Evolutionary conservation across 257 asterid species (phyloP), one percentile per base, ranked within the genome.

Genomic region (Leonotis leonurus): DNA sequence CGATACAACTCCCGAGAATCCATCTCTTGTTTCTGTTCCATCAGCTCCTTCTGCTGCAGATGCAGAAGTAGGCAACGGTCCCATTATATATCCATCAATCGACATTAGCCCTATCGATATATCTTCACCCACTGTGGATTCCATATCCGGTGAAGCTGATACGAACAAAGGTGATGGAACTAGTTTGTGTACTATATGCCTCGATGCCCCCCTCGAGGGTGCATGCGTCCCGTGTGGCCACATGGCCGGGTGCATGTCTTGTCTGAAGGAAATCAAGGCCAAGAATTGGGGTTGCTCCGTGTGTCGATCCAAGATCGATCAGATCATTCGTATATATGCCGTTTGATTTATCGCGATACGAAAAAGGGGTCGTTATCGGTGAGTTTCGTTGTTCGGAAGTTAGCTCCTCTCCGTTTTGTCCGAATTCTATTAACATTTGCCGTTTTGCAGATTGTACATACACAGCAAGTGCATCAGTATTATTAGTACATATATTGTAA

Each of bases 181-280:
- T n/a, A n/a, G 59, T 33, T 68, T 93, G 45, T 90, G 98, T 73
- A 76, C 86, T 1, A 83, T 88, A 71, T 90, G 98, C 68, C 77
- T 90, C 51, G 96, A 90, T 32, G 87, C 89, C 24, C 85, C 95
- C 0, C 72, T 83, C 5, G 94, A 88, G 80, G 98, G 96, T 39
- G 98, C 95, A 66, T 90, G 98, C 55, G 53, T 90, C 43, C 98
- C 98, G 1, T 90, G 98, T 61, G 98, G 98, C 7, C 98, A 90
- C 77, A 73, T 90, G 95, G 95, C 86, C 1, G 98, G 98, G 22
- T 88, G 98, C 85, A 85, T 88, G 96, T 62, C 84, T 3, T 90
- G 98, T 72, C 72, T 90, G 79, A 84, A 65, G 13, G 98, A 88
- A 62, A 69, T 88, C 37, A 82, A 81, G 70, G 84, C 75, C 21